phyloP scores from a whole-genome alignment of 2,329 filamentous ascomycete species.

The Alternaria gaisen region DNA sequence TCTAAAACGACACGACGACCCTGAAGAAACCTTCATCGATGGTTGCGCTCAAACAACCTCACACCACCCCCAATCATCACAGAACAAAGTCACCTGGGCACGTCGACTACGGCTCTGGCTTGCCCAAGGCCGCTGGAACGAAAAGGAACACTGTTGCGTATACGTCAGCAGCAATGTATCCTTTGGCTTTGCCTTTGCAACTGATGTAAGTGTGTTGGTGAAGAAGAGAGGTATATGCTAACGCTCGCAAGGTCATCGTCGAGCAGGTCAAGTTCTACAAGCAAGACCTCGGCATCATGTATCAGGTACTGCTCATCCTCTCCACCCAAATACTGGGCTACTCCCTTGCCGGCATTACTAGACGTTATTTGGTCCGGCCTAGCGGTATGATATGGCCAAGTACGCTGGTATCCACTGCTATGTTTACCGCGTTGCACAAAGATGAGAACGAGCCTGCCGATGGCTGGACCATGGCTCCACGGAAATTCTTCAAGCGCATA shows the following conservation, averaged over 20 bases:
- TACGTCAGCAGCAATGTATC: slow-evolving; percentile 91
- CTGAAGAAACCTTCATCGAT: slow-evolving; percentile 65
- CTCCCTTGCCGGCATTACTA: slow-evolving; percentile 82
- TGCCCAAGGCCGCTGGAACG: slow-evolving; percentile 82
- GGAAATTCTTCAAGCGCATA: slow-evolving; percentile 82
- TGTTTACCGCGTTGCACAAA: slow-evolving; percentile 88
- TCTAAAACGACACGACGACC: slow-evolving; percentile 68
- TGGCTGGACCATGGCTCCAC: slow-evolving; percentile 83
- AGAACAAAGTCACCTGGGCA: slow-evolving; percentile 29
- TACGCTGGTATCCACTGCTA: slow-evolving; percentile 85
- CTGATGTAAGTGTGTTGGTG: slow-evolving; percentile 64
- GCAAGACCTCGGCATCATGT: slow-evolving; percentile 77
- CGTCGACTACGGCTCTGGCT: slow-evolving; percentile 73
- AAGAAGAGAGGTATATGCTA: slow-evolving; percentile 9
- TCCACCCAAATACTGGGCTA: slow-evolving; percentile 89
- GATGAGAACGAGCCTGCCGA: slow-evolving; percentile 83
- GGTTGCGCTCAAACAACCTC: slow-evolving; percentile 57
- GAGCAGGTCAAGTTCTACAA: slow-evolving; percentile 91
- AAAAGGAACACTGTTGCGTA: slow-evolving; percentile 88
- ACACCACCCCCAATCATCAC: slow-evolving; percentile 17
- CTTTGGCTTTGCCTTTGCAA: slow-evolving; percentile 88
- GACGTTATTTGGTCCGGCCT: slow-evolving; percentile 82
- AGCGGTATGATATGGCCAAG: slow-evolving; percentile 93
- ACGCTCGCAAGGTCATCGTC: slow-evolving; percentile 71
- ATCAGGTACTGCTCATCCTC: slow-evolving; percentile 83